phyloP scores from a whole-genome alignment of 805 yeast genomes.

The Kazachstania psychrophila region DNA sequence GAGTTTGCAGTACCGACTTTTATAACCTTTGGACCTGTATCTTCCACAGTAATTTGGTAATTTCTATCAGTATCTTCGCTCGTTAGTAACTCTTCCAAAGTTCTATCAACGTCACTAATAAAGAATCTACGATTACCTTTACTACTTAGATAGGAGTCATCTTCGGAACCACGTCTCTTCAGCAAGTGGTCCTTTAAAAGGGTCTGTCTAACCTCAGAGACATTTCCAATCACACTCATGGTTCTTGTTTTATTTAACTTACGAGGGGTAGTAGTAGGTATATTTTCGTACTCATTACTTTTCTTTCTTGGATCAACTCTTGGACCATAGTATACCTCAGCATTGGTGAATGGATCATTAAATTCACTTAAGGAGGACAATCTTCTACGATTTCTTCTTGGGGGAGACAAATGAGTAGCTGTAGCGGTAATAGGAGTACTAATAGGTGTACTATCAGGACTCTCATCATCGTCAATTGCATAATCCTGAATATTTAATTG shows the following conservation, averaged over 20 bases:
- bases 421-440: constrained; percentile 51
- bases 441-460: background rate
- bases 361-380: constrained; percentile 40
- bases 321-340: constrained; percentile 66
- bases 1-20: constrained; percentile 77
- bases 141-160: constrained; percentile 34
- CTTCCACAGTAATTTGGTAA: constrained; percentile 78
- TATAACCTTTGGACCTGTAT: constrained; percentile 74
- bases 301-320: constrained; percentile 44
- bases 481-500: background rate
- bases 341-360: constrained; percentile 53
- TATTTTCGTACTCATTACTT: constrained; percentile 4
- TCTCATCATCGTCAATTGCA: constrained; percentile 1
- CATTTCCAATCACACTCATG: constrained; percentile 37
- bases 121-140: constrained; percentile 42
- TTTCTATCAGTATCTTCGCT: constrained; percentile 82
- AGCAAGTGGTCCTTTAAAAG: constrained; percentile 19
- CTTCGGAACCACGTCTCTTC: constrained; percentile 47
- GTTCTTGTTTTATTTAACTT: constrained; percentile 48
- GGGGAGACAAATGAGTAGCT: too few relatives aligned
- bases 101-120: constrained; percentile 64
- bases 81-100: constrained; percentile 56
- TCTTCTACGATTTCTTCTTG: constrained; percentile 19
- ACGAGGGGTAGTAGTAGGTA: constrained; percentile 1
- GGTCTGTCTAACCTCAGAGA: constrained; percentile 16